These are phyloP conservation scores for Bipolaris cookei DNA, from an alignment of 2,329 filamentous ascomycete genomes.

Conservation along the genomic window DNA sequence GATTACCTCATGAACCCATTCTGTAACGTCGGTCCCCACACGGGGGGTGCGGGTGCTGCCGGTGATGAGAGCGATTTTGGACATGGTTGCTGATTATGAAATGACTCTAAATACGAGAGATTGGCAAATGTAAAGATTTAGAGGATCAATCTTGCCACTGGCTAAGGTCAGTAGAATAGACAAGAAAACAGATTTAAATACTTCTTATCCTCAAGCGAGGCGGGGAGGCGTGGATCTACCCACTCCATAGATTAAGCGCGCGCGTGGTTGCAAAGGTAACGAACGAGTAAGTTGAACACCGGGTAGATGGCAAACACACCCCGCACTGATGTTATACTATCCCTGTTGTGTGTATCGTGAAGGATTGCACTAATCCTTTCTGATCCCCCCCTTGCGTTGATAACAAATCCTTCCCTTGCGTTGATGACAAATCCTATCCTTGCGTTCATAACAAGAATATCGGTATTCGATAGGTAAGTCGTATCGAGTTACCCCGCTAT, in stretches of 20 bases:
- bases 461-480: neutral
- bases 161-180: neutral
- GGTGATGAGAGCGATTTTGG: conserved; percentile 16
- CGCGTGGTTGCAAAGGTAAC: neutral
- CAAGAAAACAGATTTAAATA: conserved; percentile 2
- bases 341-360: neutral
- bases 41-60: conserved; percentile 15
- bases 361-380: neutral
- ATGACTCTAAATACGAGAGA: conserved; percentile 5
- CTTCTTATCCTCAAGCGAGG: neutral
- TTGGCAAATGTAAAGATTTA: neutral
- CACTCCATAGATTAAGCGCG: neutral
- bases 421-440: neutral
- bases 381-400: neutral
- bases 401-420: too few relatives aligned
- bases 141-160: neutral
- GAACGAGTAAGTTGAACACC: neutral
- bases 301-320: neutral
- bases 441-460: neutral
- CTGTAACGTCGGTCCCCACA: conserved; percentile 6
- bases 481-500: neutral
- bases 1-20: conserved; percentile 11
- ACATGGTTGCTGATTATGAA: conserved; percentile 25
- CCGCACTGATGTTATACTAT: neutral
- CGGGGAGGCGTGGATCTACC: neutral